A percentile compares a stretch with the other conserved stretches of the same genome.
Evolutionary conservation across 345 rosid genomes (phyloP).

Genomic region (Rhizophora apiculata): DNA sequence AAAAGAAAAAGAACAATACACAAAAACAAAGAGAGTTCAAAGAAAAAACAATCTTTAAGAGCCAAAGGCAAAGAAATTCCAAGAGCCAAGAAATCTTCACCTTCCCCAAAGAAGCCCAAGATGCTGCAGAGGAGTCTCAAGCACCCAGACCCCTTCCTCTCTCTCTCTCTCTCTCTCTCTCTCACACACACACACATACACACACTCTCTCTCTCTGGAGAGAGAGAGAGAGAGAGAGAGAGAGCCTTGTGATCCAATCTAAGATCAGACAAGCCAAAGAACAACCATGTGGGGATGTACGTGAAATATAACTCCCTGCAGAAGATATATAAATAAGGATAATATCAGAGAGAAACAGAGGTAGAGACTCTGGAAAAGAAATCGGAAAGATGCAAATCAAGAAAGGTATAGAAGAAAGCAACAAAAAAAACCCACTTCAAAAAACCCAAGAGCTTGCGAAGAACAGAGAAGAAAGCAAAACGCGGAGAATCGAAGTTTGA

Average conservation of each 20-base stretch:
- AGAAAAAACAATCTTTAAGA: constrained; percentile 24
- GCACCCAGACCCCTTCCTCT: constrained; percentile 23
- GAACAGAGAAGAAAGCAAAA: constrained; percentile 9
- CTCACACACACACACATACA: not conserved
- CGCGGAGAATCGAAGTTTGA: not conserved
- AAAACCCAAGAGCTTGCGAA: not conserved
- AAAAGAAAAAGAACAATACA: not conserved
- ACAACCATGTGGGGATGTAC: constrained; percentile 59
- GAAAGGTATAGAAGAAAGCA: constrained; percentile 38
- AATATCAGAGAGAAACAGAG: constrained; percentile 8
- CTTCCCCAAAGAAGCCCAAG: constrained; percentile 31
- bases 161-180: constrained; percentile 9
- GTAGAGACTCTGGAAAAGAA: constrained; percentile 2
- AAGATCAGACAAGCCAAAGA: constrained; percentile 76
- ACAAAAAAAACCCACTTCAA: constrained; percentile 21
- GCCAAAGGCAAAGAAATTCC: constrained; percentile 16
- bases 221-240: constrained; percentile 18
- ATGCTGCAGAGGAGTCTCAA: constrained; percentile 31
- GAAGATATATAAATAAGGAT: not conserved
- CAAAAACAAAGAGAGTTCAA: constrained; percentile 7
- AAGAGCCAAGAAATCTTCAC: constrained; percentile 37
- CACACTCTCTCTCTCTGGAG: too few species aligned
- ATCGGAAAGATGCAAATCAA: constrained; percentile 26
- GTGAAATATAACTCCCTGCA: constrained; percentile 27
- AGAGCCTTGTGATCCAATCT: constrained; percentile 77